A percentile compares a stretch with the other conserved stretches of the same genome.
These are phyloP conservation scores for Eragrostis nindensis DNA, from an alignment of 176 grass and related monocot genomes.

Conservation along the genomic window DNA sequence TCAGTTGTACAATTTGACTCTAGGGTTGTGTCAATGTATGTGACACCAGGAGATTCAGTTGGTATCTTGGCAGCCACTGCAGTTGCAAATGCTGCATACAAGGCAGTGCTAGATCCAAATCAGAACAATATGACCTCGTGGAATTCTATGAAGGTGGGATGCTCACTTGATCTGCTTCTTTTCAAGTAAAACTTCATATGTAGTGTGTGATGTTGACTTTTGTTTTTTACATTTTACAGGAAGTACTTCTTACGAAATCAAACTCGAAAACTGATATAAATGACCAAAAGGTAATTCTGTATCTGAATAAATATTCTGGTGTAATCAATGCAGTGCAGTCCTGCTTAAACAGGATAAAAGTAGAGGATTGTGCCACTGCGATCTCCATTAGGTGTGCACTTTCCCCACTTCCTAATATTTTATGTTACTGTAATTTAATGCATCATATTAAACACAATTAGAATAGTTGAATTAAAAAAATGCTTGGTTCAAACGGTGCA, in stretches of 20 bases:
- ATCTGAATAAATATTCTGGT: conserved; percentile 53
- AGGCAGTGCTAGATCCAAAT: conserved; percentile 63
- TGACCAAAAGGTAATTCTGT: conserved; percentile 50
- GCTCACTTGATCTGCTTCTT: conserved; percentile 12
- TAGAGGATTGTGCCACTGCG: conserved; percentile 51
- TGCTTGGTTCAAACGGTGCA: background rate
- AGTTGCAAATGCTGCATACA: conserved; percentile 69
- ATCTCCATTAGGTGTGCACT: conserved; percentile 54
- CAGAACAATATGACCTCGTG: conserved; percentile 54
- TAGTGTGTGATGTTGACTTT: conserved; percentile 5
- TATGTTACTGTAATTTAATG: background rate
- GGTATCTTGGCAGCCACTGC: conserved; percentile 71
- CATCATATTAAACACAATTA: background rate
- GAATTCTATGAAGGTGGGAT: conserved; percentile 65
- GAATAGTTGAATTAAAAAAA: background rate
- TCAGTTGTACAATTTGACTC: conserved; percentile 47
- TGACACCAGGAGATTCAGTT: conserved; percentile 65
- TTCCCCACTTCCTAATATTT: background rate
- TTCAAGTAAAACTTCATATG: conserved; percentile 27
- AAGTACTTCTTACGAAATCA: conserved; percentile 58
- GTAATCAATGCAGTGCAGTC: conserved; percentile 50
- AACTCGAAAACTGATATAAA: conserved; percentile 31
- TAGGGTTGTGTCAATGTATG: background rate
- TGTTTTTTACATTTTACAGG: conserved; percentile 42
- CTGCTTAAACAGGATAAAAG: conserved; percentile 54